Evolutionary conservation across 441 rosid species (phyloP).

Genomic region (Pelargonium myrrhifolium): DNA sequence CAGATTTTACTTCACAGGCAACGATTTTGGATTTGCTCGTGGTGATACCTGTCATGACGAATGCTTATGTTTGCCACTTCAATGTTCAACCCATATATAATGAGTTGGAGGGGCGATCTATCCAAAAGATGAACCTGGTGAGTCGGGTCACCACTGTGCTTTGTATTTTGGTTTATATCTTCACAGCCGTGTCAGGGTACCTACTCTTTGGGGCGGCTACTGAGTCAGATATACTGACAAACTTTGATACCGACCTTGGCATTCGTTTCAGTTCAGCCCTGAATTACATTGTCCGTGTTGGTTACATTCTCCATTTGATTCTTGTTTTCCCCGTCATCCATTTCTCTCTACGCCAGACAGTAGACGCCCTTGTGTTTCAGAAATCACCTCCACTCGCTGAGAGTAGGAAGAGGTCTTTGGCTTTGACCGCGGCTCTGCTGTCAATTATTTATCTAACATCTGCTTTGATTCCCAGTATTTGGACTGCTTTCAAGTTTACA

Average conservation of each 20-base stretch:
- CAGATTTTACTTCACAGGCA: slow-evolving; percentile 56
- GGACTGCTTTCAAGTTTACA: slow-evolving; percentile 94
- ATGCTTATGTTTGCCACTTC: slow-evolving; percentile 85
- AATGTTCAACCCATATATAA: slow-evolving; percentile 88
- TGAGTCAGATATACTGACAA: slow-evolving; percentile 71
- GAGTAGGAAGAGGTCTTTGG: slow-evolving; percentile 67
- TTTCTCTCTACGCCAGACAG: slow-evolving; percentile 77
- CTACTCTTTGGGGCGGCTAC: slow-evolving; percentile 75
- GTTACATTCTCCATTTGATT: slow-evolving; percentile 76
- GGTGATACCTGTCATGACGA: slow-evolving; percentile 80
- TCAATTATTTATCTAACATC: slow-evolving; percentile 65
- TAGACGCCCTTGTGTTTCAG: slow-evolving; percentile 55
- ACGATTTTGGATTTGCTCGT: slow-evolving; percentile 79
- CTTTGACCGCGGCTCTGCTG: slow-evolving; percentile 52
- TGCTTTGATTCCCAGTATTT: slow-evolving; percentile 84
- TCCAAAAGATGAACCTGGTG: slow-evolving; percentile 71
- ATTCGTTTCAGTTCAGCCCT: slow-evolving; percentile 67
- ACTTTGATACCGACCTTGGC: slow-evolving; percentile 75
- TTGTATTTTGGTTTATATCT: slow-evolving; percentile 56
- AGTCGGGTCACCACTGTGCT: slow-evolving; percentile 69
- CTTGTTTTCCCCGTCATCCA: slow-evolving; percentile 95
- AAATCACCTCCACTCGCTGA: slow-evolving; percentile 61
- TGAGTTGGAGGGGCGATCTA: slow-evolving; percentile 67
- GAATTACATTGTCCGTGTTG: slow-evolving; percentile 74
- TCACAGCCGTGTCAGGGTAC: slow-evolving; percentile 82